Evolutionary conservation across 2,329 filamentous ascomycete species (phyloP), one percentile per base, ranked within the genome.

Genomic region (Cladophialophora yegresii): DNA sequence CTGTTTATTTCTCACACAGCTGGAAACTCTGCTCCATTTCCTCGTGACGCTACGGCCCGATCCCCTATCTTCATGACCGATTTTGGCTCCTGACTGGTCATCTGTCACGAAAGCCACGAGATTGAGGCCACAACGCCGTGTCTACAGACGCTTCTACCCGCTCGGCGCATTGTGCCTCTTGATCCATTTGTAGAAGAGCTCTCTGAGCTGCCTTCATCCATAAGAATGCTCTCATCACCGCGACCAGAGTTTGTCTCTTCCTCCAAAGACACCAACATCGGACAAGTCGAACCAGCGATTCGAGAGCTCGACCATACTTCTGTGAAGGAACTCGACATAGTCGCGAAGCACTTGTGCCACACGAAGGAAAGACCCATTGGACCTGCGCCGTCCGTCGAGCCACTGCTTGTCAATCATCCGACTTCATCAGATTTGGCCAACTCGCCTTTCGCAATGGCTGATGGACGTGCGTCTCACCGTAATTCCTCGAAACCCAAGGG

Each of bases 21-120:
- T 70, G 73, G 6, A 77, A 61, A 2, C 79, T 59, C 49, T 75
- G 55, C 16, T 78, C 77, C 72, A 84, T 65, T 62, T 63, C 47
- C 49, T 54, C 43, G 61, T 63, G 64, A 54, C 65, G 69, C 68
- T 67, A 65, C 69, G 69, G 69, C 58, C 69, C 69, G 69, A 55
- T 59, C 64, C 63, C 65, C 65, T 61, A 62, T 64, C 45, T 40
- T 63, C 28, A 63, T 26, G 23, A 60, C 36, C 54, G 30, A 40
- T 58, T 56, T 47, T 61, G 58, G 10, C 28, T 50, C 40, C 36
- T 69, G 67, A 69, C 40, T 69, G 67, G 67, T 67, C 55, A 57
- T 33, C 45, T 55, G 61, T 16, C 33, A 50, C 4, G n/a, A 59
- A 66, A 68, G 66, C 66, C 59, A 68, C 64, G 58, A 68, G 43